Percentiles rank a stretch among this genome's conserved stretches.
phyloP scores from a whole-genome alignment of 495 filamentous ascomycete genomes.

The Penicillium longicatenatum region DNA sequence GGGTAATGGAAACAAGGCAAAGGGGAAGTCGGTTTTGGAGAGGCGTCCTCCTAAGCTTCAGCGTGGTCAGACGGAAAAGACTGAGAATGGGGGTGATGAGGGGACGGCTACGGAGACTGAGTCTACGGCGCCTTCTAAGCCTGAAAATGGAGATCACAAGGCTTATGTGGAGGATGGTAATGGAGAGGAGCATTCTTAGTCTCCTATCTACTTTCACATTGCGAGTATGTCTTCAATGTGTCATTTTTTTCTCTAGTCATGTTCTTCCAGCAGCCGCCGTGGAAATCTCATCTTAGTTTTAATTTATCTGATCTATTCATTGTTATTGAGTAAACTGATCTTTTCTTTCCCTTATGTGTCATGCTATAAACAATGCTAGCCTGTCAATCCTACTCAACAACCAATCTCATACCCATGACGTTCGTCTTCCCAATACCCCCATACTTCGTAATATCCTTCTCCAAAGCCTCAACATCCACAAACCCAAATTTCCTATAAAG shows the following conservation, averaged over 20 bases:
- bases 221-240: neutral
- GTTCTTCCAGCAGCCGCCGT: no score
- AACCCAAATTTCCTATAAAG: constrained; percentile 12
- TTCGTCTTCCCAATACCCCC: constrained; percentile 2
- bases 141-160: constrained; percentile 6
- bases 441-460: constrained; percentile 1
- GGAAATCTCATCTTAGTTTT: no score
- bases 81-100: constrained; percentile 13
- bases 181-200: constrained; percentile 9
- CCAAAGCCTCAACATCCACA: constrained; percentile 1
- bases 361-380: no score
- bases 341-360: no score
- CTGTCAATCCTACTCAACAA: neutral
- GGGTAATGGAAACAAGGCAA: constrained; percentile 12
- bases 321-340: no score
- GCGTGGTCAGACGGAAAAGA: constrained; percentile 8
- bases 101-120: constrained; percentile 22
- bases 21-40: constrained; percentile 29
- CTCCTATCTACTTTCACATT: neutral
- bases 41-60: constrained; percentile 6
- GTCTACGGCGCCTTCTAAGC: constrained; percentile 13
- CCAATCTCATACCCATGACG: constrained; percentile 5
- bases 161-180: constrained; percentile 27
- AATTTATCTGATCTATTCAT: no score
- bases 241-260: neutral